Percentiles rank a stretch among this genome's conserved stretches.
These are phyloP conservation scores for Pseudoscleropodium purum DNA, from an alignment of 225 moss, liverwort and hornwort species.

Conservation along the genomic window DNA sequence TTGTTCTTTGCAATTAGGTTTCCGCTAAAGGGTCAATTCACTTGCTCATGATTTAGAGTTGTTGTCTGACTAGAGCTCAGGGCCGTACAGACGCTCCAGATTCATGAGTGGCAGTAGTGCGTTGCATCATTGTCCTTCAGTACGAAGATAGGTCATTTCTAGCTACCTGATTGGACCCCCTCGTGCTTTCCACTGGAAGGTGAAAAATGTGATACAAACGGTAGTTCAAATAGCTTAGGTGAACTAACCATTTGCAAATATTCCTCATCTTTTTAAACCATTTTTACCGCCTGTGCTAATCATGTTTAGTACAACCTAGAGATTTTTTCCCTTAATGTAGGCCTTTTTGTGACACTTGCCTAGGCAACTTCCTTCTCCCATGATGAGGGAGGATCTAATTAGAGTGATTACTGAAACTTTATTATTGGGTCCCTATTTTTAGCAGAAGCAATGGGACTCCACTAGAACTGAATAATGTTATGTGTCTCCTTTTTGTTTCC, in stretches of 20 bases:
- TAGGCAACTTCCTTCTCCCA: background rate
- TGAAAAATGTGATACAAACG: background rate
- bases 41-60: background rate
- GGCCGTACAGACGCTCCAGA: background rate
- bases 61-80: background rate
- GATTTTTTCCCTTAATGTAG: background rate
- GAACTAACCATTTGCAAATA: background rate
- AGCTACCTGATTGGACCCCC: slow-evolving; percentile 8
- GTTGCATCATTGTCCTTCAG: background rate
- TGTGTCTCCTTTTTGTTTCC: background rate
- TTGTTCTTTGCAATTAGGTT: background rate
- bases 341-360: background rate
- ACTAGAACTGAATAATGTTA: background rate
- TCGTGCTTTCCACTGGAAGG: background rate
- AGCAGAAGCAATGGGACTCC: background rate
- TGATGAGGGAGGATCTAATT: background rate
- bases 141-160: background rate
- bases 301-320: background rate
- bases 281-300: background rate
- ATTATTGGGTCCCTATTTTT: background rate
- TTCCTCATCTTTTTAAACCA: background rate
- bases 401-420: background rate
- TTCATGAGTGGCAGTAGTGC: slow-evolving; percentile 1
- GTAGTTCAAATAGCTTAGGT: background rate
- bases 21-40: background rate